Evolutionary conservation across 1,284 basidiomycete genomes (phyloP), one percentile per base, ranked within the genome.

Genomic region (Microbotryum violaceum): DNA sequence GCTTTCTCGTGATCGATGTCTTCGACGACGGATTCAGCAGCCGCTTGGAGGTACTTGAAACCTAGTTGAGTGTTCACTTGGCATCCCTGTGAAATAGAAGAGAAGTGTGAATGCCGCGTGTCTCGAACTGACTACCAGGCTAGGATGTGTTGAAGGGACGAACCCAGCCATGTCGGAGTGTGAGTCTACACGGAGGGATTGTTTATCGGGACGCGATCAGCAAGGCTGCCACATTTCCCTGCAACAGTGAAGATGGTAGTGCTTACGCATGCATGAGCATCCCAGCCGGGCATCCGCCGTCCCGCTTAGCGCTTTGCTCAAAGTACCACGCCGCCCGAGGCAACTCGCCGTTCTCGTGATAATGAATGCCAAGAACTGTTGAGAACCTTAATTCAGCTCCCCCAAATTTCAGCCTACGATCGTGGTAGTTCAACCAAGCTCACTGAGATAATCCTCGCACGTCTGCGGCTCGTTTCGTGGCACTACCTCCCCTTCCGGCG

Each of bases 141-240:
- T 42, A 9, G 37, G 37, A 16, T 18, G 37, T 21, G 3, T 23
- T 4, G 16, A 8, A 29, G 14, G 23, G 27, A 54, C 66, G 27
- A 12, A 70, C 91, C 91, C 91, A 94, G 1, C 89, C 91, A 75
- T 92, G 89, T 55, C 91, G 79, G 67, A 92, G 76, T n/a, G 88
- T 80, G 54, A 93, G 78, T 1, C 37, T 42, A 6, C 37, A 42
- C 37, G 8, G 31, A 31, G 9, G 8, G 0, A 18, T 42, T 42
- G 1, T 18, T 42, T 4, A 42, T 42, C 37, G 12, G 3, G 37
- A 18, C 37, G 12, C 6, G 16, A 18, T 42, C 20, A 67, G 31
- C 9, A 23, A 42, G 42, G 21, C 7, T 29, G 33, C 48, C 47
- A 45, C 18, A 1, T 3, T 0, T 5, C 9, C 0, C 1, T 18